Percentiles rank a stretch among this genome's conserved stretches.
Conservation (phyloP, 2,329 filamentous ascomycete genomes). For the Tympanopsis confertula region DNA sequence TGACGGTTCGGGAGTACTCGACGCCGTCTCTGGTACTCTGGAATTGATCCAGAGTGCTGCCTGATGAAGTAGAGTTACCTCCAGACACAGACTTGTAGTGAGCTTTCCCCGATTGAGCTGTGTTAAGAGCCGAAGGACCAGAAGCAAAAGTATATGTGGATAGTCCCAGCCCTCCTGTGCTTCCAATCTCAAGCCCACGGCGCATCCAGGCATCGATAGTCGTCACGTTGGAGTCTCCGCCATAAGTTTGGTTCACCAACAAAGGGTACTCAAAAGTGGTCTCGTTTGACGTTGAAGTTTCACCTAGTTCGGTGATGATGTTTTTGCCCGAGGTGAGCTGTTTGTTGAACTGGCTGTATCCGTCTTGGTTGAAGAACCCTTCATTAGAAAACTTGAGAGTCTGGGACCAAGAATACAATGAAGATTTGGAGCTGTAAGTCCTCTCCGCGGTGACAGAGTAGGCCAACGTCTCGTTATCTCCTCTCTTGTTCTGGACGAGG, state of each 20-base stretch:
- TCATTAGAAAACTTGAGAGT: background rate
- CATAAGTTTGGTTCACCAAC: background rate
- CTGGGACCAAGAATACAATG: background rate
- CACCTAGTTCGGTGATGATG: background rate
- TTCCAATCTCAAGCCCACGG: background rate
- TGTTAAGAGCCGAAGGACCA: background rate
- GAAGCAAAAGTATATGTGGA: background rate
- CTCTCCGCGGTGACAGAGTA: background rate
- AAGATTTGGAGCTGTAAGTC: background rate
- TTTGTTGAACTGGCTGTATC: background rate
- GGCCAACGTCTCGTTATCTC: background rate
- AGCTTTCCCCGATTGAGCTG: background rate
- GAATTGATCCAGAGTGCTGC: background rate
- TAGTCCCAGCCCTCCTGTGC: background rate
- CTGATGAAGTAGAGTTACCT: background rate
- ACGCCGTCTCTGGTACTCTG: background rate
- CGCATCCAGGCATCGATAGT: background rate
- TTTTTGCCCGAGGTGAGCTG: background rate
- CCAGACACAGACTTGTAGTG: background rate
- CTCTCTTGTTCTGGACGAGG: background rate
- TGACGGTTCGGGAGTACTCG: background rate
- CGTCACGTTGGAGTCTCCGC: background rate
- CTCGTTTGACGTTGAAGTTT: background rate
- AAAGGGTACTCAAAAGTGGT: background rate
- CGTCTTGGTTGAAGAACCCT: background rate